Conservation (phyloP, 805 yeast genomes). For the Metschnikowia anglica region DNA sequence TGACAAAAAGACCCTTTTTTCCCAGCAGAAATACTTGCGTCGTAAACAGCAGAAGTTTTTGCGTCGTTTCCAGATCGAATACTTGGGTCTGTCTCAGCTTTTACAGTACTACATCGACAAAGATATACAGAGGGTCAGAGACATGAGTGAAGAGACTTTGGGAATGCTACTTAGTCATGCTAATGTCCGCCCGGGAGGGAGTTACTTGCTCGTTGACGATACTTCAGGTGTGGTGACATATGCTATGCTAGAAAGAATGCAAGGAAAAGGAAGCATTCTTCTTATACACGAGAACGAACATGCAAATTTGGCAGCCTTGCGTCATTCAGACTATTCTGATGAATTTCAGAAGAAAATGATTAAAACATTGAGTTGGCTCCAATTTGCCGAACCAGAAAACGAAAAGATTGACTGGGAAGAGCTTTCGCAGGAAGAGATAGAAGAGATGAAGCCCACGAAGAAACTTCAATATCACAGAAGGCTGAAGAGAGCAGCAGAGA, state of each 20-base stretch:
- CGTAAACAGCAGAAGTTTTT: slow-evolving; percentile 91
- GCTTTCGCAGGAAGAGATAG: slow-evolving; percentile 51
- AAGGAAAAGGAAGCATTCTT: slow-evolving; percentile 67
- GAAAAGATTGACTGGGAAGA: slow-evolving; percentile 49
- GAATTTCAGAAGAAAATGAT: slow-evolving; percentile 54
- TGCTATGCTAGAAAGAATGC: slow-evolving; percentile 88
- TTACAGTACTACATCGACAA: slow-evolving; percentile 75
- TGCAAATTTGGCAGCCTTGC: slow-evolving; percentile 71
- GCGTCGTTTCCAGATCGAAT: slow-evolving; percentile 79
- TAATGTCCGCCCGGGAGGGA: slow-evolving; percentile 86
- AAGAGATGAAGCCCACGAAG: slow-evolving; percentile 56
- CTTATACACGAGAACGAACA: slow-evolving; percentile 92
- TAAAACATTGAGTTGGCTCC: slow-evolving; percentile 71
- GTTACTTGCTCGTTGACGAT: slow-evolving; percentile 84
- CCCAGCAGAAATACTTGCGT: slow-evolving; percentile 88
- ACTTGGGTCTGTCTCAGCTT: slow-evolving; percentile 67
- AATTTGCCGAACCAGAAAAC: slow-evolving; percentile 75
- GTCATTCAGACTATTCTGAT: slow-evolving; percentile 62
- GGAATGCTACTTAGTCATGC: slow-evolving; percentile 77
- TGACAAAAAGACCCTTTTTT: slow-evolving; percentile 81
- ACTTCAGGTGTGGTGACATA: slow-evolving; percentile 89
- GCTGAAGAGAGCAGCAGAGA: slow-evolving; percentile 52
- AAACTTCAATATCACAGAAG: slow-evolving; percentile 68
- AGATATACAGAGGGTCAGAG: slow-evolving; percentile 69
- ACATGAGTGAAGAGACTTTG: slow-evolving; percentile 80